Evolutionary conservation across 2,329 filamentous ascomycete species (phyloP).

Genomic region (Domatiomyces catenatus): DNA sequence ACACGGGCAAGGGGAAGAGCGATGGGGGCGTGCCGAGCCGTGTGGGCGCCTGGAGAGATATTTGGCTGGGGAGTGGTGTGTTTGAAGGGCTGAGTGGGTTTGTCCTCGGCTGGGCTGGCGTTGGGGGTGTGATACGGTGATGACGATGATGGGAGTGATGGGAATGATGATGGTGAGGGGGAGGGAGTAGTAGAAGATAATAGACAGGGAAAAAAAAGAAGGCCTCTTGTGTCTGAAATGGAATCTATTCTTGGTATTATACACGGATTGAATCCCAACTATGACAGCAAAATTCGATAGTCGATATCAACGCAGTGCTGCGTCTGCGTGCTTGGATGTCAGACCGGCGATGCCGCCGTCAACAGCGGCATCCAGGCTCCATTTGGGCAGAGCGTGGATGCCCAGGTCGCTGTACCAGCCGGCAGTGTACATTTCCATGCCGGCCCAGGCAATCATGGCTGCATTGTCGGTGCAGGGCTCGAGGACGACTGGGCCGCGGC

Average conservation of each 20-base stretch:
- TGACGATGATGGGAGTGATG: neutral
- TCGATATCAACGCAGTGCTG: neutral
- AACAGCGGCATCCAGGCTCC: slow-evolving; percentile 47
- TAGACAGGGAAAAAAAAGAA: too few relatives aligned
- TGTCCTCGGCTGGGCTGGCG: slow-evolving; percentile 33
- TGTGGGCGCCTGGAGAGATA: slow-evolving; percentile 31
- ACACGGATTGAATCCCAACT: too few relatives aligned
- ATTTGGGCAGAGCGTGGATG: slow-evolving; percentile 49
- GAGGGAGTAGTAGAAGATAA: neutral
- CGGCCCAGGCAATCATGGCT: slow-evolving; percentile 93
- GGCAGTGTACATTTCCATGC: slow-evolving; percentile 74
- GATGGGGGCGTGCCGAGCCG: slow-evolving; percentile 14
- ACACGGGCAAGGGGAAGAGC: slow-evolving; percentile 7
- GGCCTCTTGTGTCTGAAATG: too few relatives aligned
- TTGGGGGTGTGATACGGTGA: slow-evolving; percentile 32
- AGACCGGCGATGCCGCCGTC: neutral
- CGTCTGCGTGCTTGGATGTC: neutral
- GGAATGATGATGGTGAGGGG: neutral
- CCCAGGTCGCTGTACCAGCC: slow-evolving; percentile 53
- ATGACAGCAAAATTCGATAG: too few relatives aligned
- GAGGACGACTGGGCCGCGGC: neutral
- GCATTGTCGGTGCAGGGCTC: slow-evolving; percentile 85
- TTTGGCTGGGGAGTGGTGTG: slow-evolving; percentile 34
- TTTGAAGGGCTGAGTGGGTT: slow-evolving; percentile 34
- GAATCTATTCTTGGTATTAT: too few relatives aligned